Percentiles rank a stretch among this genome's conserved stretches.
Evolutionary conservation across 441 rosid genomes (phyloP).

Genomic region (Syzygium malaccense): DNA sequence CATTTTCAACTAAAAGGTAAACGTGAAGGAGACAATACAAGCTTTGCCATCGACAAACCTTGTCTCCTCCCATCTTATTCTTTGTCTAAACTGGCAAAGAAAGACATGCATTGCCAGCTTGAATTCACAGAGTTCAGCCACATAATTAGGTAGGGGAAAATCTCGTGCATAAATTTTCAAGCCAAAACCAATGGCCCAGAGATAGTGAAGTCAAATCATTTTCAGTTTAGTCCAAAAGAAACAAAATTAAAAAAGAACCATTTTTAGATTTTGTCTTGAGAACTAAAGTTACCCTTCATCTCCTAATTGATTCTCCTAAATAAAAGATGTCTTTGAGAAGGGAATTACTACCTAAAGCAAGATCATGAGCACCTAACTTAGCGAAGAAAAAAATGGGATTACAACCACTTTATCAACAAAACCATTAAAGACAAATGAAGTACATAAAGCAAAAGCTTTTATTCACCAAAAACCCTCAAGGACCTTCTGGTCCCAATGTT

Average conservation of each 20-base stretch:
- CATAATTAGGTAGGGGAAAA: background rate
- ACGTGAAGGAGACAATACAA: background rate
- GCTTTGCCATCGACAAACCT: background rate
- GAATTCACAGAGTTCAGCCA: background rate
- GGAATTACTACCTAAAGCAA: conserved; percentile 11
- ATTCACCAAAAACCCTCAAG: background rate
- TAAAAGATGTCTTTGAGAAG: background rate
- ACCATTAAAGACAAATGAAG: background rate
- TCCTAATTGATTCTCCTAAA: background rate
- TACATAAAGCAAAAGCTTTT: background rate
- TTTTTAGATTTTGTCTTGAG: background rate
- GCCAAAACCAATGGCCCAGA: background rate
- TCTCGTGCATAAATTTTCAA: background rate
- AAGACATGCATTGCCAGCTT: background rate
- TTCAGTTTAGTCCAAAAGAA: background rate
- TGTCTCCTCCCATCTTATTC: background rate
- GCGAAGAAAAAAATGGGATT: background rate
- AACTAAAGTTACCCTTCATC: background rate
- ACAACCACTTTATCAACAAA: background rate
- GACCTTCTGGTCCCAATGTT: conserved; percentile 7
- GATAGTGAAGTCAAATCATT: background rate
- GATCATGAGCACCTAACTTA: conserved; percentile 3
- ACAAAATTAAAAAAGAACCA: background rate
- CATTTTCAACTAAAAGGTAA: background rate
- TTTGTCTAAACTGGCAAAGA: background rate